phyloP scores from a whole-genome alignment of 1,284 basidiomycete species.

The Grifola frondosa region DNA sequence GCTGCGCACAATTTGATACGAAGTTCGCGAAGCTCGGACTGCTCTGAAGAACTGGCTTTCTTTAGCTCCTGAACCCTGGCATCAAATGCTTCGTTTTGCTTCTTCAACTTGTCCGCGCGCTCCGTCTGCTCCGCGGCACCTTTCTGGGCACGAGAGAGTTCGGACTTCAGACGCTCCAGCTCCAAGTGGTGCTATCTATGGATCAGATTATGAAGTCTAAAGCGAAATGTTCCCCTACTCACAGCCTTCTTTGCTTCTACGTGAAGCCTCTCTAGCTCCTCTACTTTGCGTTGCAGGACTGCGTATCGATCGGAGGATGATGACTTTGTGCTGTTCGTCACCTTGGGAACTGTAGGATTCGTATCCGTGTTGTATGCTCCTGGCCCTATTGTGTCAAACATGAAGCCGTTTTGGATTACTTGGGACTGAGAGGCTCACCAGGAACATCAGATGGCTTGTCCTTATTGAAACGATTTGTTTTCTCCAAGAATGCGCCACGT shows the following conservation, averaged over 20 bases:
- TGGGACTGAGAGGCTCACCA: conserved; percentile 33
- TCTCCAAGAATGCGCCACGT: conserved; percentile 55
- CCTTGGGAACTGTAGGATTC: conserved; percentile 15
- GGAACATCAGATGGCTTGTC: conserved; percentile 41
- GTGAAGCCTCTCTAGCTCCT: conserved; percentile 65
- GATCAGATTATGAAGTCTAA: conserved; percentile 1
- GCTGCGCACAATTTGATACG: conserved; percentile 55
- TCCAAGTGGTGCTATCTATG: conserved; percentile 62
- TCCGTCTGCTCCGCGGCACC: conserved; percentile 52
- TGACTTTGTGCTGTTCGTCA: conserved; percentile 7
- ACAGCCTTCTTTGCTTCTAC: conserved; percentile 66
- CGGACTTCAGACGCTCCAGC: conserved; percentile 56
- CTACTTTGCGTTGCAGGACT: conserved; percentile 59
- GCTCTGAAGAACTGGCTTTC: conserved; percentile 46
- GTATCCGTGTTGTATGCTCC: conserved; percentile 32
- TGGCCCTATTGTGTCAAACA: conserved; percentile 32
- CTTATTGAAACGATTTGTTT: conserved; percentile 47
- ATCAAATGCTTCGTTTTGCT: conserved; percentile 56
- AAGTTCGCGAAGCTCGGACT: conserved; percentile 62
- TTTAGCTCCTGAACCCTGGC: conserved; percentile 57
- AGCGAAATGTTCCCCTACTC: conserved; percentile 32
- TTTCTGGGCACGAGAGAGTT: conserved; percentile 51
- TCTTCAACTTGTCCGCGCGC: conserved; percentile 60
- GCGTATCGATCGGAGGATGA: conserved; percentile 45
- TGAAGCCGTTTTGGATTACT: background rate